phyloP scores from a whole-genome alignment of 2,329 filamentous ascomycete genomes.

The Zymoseptoria ardabiliae region DNA sequence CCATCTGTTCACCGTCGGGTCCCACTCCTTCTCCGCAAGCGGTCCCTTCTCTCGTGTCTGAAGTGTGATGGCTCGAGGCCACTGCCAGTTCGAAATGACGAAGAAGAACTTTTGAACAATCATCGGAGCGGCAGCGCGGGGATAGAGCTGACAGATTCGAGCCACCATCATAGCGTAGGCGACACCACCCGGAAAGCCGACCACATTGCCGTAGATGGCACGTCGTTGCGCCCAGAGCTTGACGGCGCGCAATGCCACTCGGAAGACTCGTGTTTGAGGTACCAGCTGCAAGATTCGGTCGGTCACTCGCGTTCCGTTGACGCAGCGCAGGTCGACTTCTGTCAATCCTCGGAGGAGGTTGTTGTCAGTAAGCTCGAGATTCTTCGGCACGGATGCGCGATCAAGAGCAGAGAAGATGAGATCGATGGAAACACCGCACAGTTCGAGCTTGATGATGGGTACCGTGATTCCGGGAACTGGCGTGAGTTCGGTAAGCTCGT shows the following conservation, averaged over 20 bases:
- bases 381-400: constrained; percentile 39
- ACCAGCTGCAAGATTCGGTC: constrained; percentile 86
- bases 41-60: constrained; percentile 80
- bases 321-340: constrained; percentile 75
- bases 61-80: constrained; percentile 87
- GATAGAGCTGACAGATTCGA: constrained; percentile 90
- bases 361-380: constrained; percentile 73
- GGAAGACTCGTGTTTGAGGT: constrained; percentile 82
- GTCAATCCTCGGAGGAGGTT: constrained; percentile 77
- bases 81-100: constrained; percentile 84
- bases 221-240: constrained; percentile 93
- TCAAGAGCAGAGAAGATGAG: constrained; percentile 57
- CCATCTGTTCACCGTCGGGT: constrained; percentile 75
- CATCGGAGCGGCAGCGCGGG: constrained; percentile 79
- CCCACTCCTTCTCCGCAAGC: constrained; percentile 83
- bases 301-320: constrained; percentile 92
- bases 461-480: constrained; percentile 86
- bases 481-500: constrained; percentile 76
- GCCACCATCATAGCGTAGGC: constrained; percentile 98
- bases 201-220: constrained; percentile 91
- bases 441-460: constrained; percentile 95
- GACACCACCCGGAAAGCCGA: constrained; percentile 92
- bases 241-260: constrained; percentile 79
- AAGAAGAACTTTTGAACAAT: constrained; percentile 92
- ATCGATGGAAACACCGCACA: constrained; percentile 87